phyloP scores from a whole-genome alignment of 2,329 filamentous ascomycete species.

The Colletotrichum neosansevieriae region DNA sequence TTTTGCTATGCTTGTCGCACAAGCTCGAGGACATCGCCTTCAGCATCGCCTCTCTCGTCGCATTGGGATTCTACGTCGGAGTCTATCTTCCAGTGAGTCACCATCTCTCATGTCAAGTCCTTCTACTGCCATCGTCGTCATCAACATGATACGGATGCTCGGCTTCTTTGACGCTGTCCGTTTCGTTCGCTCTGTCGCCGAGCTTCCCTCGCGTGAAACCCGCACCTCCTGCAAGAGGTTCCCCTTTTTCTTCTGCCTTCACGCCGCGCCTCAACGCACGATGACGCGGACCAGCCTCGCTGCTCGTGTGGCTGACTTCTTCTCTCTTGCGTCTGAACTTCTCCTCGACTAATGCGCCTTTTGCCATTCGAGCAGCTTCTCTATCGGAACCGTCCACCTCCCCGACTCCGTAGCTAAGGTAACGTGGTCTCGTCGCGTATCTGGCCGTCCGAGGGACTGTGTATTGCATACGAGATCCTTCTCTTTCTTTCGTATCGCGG shows the following conservation, averaged over 20 bases:
- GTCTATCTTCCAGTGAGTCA: constrained; percentile 36
- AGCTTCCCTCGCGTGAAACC: constrained; percentile 46
- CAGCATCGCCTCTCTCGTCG: constrained; percentile 6
- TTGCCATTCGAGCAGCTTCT: constrained; percentile 33
- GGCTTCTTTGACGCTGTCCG: constrained; percentile 7
- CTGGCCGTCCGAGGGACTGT: background rate
- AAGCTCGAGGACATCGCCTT: background rate
- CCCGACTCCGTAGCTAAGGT: constrained; percentile 34
- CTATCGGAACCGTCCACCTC: constrained; percentile 33
- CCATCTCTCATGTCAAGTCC: background rate
- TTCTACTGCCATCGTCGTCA: background rate
- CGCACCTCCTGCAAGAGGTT: constrained; percentile 48
- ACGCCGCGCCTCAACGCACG: background rate
- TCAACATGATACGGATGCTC: background rate
- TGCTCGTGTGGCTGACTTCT: background rate
- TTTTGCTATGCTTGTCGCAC: background rate
- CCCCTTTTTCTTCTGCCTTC: constrained; percentile 1
- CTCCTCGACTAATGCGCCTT: constrained; percentile 24
- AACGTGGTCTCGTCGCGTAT: background rate
- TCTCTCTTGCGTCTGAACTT: constrained; percentile 17
- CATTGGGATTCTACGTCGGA: constrained; percentile 26
- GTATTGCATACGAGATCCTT: background rate
- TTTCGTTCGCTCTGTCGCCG: constrained; percentile 27
- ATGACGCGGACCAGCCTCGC: constrained; percentile 22
- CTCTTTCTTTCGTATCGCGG: too few species aligned